Base-by-base conservation (phyloP, 305 asterid species). In the Fraxinus latifolia region DNA sequence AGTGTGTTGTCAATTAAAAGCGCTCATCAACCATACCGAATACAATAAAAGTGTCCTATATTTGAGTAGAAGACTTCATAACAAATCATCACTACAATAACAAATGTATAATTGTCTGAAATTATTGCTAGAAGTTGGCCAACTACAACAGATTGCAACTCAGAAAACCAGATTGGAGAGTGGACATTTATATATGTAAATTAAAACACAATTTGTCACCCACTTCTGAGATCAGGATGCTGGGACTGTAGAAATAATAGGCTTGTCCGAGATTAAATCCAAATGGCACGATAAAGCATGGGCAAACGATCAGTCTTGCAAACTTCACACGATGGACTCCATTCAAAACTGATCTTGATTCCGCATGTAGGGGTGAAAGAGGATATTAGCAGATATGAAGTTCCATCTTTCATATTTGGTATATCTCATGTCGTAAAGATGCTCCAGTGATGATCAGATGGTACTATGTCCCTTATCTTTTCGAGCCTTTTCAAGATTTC, bases 401-500 rank as follows among this genome's bases (percentile, higher is more conserved):
- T 14, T 58, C 58, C 74, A 7, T 74, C 79, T 29, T 32, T 39
- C n/a, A 12, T 60, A 77, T 8, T 32, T 32, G 12, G 32, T 42
- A n/a, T 14, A 36, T 36, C 74, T 88, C 85, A 86, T 6, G 91
- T 87, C 39, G 91, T 73, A 80, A 95, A 94, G 81, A 92, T 80
- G 86, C 87, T 75, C 96, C 98, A 96, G 80, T 87, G 95, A 86
- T 90, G 89, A 76, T 94, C 97, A 0, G 95, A 77, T 7, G 94
- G 86, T 80, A 89, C 9, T 3, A 15, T 62, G 9, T 89, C 98
- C 91, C 86, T 94, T 4, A 95, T 82, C 62, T 88, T 91, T 58
- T 94, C 99, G 32, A 94, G 94, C 80, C 84, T 86, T 91, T 91
- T 91, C 85, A 95, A 82, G 74, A 95, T 94, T 72, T 96, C 96